Evolutionary conservation across 164 flowering plant species (phyloP).

Genomic region (Annona squamosa): DNA sequence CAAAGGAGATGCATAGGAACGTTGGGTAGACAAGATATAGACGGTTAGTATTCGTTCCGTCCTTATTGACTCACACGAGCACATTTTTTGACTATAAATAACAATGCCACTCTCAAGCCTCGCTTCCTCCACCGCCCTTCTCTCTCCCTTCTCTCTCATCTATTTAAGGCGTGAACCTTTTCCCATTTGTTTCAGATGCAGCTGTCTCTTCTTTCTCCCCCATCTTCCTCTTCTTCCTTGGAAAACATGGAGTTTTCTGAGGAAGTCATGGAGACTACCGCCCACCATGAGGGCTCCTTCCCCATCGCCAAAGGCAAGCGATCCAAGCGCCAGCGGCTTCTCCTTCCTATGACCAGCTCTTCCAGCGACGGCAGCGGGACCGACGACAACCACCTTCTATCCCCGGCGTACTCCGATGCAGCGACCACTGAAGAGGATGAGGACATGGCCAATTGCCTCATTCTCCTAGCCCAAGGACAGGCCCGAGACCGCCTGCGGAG

Average conservation of each 20-base stretch:
- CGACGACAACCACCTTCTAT: neutral
- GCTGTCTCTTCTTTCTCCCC: neutral
- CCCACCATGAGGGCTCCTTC: conserved; percentile 2
- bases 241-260: conserved; percentile 29
- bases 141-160: neutral
- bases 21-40: conserved; percentile 28
- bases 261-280: conserved; percentile 11
- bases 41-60: conserved; percentile 28
- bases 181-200: neutral
- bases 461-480: conserved; percentile 41
- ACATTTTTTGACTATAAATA: conserved; percentile 16
- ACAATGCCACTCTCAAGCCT: conserved; percentile 18
- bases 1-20: conserved; percentile 12
- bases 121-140: conserved; percentile 12
- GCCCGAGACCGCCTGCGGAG: neutral
- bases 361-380: conserved; percentile 13
- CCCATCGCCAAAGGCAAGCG: conserved; percentile 37
- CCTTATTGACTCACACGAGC: conserved; percentile 25
- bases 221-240: conserved; percentile 1
- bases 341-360: conserved; percentile 17
- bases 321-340: conserved; percentile 41
- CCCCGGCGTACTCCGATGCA: conserved; percentile 12
- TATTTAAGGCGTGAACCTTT: neutral
- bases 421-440: conserved; percentile 39
- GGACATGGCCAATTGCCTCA: conserved; percentile 58